Evolutionary conservation across 1,139 yeast genomes (phyloP), one percentile per base, ranked within the genome.

Genomic region (Saccharomycopsis hybrid): DNA sequence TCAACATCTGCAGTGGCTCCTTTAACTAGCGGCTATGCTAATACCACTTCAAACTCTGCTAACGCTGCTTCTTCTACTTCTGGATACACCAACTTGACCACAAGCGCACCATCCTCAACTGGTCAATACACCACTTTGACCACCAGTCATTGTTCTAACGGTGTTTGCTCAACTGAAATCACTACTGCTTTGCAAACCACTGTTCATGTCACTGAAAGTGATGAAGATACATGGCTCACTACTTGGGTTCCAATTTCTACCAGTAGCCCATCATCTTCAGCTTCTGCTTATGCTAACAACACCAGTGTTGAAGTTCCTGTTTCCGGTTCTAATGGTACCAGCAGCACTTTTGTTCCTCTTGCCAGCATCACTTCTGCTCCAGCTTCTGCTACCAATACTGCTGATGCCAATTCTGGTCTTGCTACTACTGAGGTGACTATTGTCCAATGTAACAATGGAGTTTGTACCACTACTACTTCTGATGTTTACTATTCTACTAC

Each of bases 401-500:
- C 38, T n/a, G 29, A 33, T 29, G 44, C 43, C 9, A 33, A 36
- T n/a, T 27, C 37, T 5, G 39, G 38, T 13, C 38, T 44, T 24
- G 18, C 41, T 11, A 29, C 47, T 18, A 50, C 51, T 13, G 24
- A 33, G 25, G 51, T 50, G 27, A 52, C 55, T 29, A 13, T 52
- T 7, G 49, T 50, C 25, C 18, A 41, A n/a, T 52, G 55, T 37
- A 32, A 41, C 27, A 33, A 38, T 28, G 50, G 49, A n/a, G 37
- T 52, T 24, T 52, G 55, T 31, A 27, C 49, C 11, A 52, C 54
- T 11, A 45, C 53, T 24, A 51, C 53, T 27, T 52, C 55, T n/a
- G 55, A 31, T 4, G 27, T 52, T 5, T 52, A n/a, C 40, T 52
- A 50, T 37, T 47, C 51, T 27, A 52, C 55, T 24, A 50, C 55